A percentile compares a stretch with the other conserved stretches of the same genome.
These are phyloP conservation scores for Aspergillus ochraceoroseus DNA, from an alignment of 2,329 filamentous ascomycete species.

Conservation along the genomic window DNA sequence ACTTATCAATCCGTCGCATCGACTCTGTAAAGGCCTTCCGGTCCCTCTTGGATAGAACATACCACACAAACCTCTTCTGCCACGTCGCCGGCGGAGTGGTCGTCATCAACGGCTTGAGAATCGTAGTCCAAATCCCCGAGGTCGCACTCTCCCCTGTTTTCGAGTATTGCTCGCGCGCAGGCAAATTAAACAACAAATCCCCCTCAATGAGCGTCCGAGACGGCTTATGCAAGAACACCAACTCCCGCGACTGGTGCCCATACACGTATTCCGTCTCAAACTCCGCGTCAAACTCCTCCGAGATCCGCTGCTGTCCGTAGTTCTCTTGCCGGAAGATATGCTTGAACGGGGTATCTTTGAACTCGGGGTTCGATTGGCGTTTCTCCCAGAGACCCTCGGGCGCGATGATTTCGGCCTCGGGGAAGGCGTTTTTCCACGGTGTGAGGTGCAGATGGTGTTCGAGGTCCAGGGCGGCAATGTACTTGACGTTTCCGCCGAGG, in stretches of 20 bases:
- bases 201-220: constrained; percentile 77
- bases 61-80: constrained; percentile 80
- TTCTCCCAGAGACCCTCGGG: constrained; percentile 81
- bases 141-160: constrained; percentile 51
- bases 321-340: constrained; percentile 61
- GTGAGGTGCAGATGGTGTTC: constrained; percentile 95
- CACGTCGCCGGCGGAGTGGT: constrained; percentile 59
- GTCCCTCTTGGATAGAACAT: constrained; percentile 59
- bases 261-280: constrained; percentile 83
- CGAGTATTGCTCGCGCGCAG: constrained; percentile 77
- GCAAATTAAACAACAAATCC: constrained; percentile 88
- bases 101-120: constrained; percentile 55
- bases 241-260: constrained; percentile 74
- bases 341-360: constrained; percentile 59
- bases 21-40: constrained; percentile 65
- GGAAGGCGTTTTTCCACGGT: constrained; percentile 75
- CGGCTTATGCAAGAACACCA: constrained; percentile 80
- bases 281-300: constrained; percentile 75
- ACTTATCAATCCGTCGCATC: constrained; percentile 62
- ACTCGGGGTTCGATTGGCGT: constrained; percentile 56
- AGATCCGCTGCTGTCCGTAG: constrained; percentile 52
- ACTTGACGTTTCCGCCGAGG: constrained; percentile 66
- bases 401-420: constrained; percentile 72
- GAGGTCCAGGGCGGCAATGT: constrained; percentile 80
- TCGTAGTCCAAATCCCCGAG: constrained; percentile 55